These are phyloP conservation scores for Fusarium solani-melongenae DNA, from an alignment of 2,329 filamentous ascomycete species.

Conservation along the genomic window DNA sequence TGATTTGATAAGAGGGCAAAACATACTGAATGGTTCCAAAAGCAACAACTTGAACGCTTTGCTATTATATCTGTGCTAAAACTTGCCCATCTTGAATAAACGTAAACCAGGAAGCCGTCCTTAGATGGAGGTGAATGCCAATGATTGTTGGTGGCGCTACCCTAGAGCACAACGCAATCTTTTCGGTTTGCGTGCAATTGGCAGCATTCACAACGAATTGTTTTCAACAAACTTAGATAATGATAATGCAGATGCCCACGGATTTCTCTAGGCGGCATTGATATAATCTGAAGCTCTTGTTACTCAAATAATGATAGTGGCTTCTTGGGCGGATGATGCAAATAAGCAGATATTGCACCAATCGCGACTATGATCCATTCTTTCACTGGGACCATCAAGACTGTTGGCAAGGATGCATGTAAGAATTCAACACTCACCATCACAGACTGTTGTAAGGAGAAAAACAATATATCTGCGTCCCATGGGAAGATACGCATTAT, in stretches of 20 bases:
- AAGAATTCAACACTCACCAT: not conserved
- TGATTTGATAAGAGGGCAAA: not conserved
- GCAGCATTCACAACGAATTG: not conserved
- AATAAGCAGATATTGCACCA: conserved; percentile 48
- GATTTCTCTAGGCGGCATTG: accelerated
- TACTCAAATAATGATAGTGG: not conserved
- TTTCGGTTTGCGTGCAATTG: not conserved
- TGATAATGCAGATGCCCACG: not conserved
- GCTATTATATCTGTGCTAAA: not conserved
- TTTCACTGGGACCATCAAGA: not conserved
- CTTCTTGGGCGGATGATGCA: conserved; percentile 39
- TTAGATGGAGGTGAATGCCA: not conserved
- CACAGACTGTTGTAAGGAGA: not conserved
- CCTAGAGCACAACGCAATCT: not conserved
- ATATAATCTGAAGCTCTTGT: not conserved
- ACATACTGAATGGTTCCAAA: not conserved
- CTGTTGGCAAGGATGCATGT: not conserved
- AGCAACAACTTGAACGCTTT: not conserved
- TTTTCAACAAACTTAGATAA: not conserved
- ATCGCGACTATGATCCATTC: conserved; percentile 42
- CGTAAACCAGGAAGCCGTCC: not conserved
- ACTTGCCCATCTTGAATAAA: not conserved
- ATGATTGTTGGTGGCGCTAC: not conserved
- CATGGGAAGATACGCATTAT: not conserved
- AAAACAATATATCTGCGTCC: not conserved